phyloP scores from a whole-genome alignment of 768 basidiomycete species.

The Amyloporia xantha region DNA sequence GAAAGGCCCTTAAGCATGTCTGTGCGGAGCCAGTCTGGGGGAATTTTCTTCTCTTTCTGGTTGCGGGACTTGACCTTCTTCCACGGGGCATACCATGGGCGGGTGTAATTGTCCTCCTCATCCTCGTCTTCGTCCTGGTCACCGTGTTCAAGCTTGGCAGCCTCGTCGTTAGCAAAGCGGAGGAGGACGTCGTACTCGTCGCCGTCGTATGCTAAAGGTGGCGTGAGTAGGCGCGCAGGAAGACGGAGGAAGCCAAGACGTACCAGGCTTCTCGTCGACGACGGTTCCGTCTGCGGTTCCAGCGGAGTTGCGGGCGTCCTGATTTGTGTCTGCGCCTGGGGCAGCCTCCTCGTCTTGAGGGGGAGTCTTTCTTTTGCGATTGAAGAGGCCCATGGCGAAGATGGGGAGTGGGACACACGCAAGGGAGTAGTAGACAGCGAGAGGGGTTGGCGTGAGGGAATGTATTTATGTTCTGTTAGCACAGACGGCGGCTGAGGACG shows the following conservation, averaged over 20 bases:
- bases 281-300: background rate
- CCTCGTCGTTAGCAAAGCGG: conserved; percentile 1
- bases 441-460: too few species aligned
- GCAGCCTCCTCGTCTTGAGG: conserved; percentile 2
- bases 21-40: conserved; percentile 35
- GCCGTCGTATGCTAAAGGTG: conserved; percentile 1
- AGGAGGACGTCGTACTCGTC: conserved; percentile 2
- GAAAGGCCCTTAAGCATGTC: conserved; percentile 31
- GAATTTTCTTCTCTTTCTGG: conserved; percentile 27
- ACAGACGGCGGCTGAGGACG: too few species aligned
- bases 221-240: background rate
- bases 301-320: background rate
- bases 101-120: conserved; percentile 18
- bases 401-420: background rate
- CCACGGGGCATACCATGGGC: conserved; percentile 43
- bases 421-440: background rate
- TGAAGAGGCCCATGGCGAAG: background rate
- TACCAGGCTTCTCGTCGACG: background rate
- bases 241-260: background rate
- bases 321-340: background rate
- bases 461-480: too few species aligned
- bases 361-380: background rate
- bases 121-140: background rate
- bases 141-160: background rate
- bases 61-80: conserved; percentile 27